These are phyloP conservation scores for Rhizopus arrhizus DNA, from an alignment of 371 early-diverging fungal genomes.

Conservation along the genomic window DNA sequence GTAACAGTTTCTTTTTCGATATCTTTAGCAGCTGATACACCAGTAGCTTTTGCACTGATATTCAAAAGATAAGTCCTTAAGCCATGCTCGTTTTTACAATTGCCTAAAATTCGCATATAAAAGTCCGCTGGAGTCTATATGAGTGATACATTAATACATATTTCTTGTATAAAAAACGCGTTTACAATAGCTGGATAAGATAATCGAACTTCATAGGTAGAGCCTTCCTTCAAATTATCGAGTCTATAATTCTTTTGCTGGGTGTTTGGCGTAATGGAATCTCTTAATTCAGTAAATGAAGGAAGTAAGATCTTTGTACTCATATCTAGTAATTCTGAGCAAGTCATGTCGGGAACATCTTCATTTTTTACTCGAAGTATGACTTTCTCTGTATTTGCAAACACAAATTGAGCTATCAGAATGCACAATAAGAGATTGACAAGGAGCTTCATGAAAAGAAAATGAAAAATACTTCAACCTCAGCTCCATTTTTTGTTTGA, in stretches of 20 bases:
- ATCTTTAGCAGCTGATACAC: conserved; percentile 31
- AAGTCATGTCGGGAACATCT: background rate
- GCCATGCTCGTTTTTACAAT: conserved; percentile 12
- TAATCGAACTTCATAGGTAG: conserved; percentile 39
- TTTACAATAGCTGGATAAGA: conserved; percentile 52
- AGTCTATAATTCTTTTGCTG: conserved; percentile 19
- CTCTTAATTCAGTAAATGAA: conserved; percentile 25
- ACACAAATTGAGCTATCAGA: conserved; percentile 5
- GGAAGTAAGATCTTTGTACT: conserved; percentile 4
- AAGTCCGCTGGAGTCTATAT: conserved; percentile 48
- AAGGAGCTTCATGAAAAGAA: background rate
- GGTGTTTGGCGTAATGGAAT: conserved; percentile 13
- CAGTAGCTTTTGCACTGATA: conserved; percentile 35
- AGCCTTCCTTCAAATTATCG: conserved; percentile 12
- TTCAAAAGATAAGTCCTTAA: conserved; percentile 12
- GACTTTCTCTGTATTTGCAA: conserved; percentile 50
- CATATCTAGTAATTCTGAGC: background rate
- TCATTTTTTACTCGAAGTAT: conserved; percentile 26
- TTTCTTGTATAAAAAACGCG: too few species aligned
- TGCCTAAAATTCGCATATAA: conserved; percentile 14
- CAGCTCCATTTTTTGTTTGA: too few species aligned
- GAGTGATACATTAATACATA: too few species aligned
- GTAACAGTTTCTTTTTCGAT: conserved; percentile 27
- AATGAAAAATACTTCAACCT: too few species aligned
- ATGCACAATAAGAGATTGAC: background rate